phyloP scores from a whole-genome alignment of 1,139 yeast genomes.

The Yamadazyma trypodendri region DNA sequence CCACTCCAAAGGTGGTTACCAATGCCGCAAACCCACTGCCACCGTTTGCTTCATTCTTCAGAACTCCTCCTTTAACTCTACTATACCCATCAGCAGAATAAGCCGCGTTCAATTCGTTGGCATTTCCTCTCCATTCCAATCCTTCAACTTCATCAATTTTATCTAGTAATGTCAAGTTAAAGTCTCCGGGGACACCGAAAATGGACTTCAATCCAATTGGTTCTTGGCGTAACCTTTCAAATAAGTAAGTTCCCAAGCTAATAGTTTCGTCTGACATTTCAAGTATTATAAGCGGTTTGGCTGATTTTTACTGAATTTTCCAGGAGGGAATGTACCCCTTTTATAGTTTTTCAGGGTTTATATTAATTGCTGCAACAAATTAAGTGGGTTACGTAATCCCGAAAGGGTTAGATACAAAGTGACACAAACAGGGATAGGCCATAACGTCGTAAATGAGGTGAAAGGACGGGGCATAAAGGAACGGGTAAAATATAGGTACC shows the following conservation, averaged over 20 bases:
- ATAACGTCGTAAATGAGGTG: no score
- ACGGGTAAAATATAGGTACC: no score
- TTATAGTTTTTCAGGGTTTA: constrained; percentile 3
- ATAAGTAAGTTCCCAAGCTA: constrained; percentile 60
- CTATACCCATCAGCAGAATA: constrained; percentile 75
- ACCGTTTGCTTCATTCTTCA: constrained; percentile 9
- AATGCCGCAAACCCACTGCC: constrained; percentile 49
- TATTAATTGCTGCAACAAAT: constrained; percentile 7
- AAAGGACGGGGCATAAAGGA: no score
- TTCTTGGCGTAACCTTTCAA: constrained; percentile 56
- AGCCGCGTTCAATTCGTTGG: constrained; percentile 71
- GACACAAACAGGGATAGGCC: no score
- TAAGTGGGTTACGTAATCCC: no score
- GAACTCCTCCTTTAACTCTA: constrained; percentile 44
- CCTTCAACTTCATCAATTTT: constrained; percentile 60
- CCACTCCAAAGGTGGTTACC: constrained; percentile 69
- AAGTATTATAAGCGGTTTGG: no score
- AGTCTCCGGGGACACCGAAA: constrained; percentile 81
- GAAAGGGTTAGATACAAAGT: no score
- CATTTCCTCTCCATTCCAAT: constrained; percentile 67
- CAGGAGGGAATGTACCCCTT: not conserved
- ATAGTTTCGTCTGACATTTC: constrained; percentile 23
- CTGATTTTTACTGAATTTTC: not conserved
- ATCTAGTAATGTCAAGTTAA: constrained; percentile 67
- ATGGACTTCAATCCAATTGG: constrained; percentile 59